Base-by-base conservation (phyloP, 2,329 filamentous ascomycete genomes). In the Dryadomyces sulphureus region DNA sequence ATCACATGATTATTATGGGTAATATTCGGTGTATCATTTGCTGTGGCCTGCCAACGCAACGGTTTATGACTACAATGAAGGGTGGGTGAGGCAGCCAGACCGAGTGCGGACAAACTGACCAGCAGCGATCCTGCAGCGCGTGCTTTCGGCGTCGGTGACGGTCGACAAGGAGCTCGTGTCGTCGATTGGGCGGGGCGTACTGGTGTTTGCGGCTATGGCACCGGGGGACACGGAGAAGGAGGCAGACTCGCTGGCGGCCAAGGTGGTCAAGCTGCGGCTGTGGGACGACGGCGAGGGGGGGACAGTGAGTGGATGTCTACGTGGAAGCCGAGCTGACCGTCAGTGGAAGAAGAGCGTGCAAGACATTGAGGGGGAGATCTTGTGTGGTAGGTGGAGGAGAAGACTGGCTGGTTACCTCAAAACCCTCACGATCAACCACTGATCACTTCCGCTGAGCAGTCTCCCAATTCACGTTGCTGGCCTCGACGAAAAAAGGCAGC, bases 391-490 rank as follows among this genome's bases (percentile, higher is more conserved):
- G 73, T 57, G 5, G 20, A 17, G 9, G 34, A 20, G 14, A 3
- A 4, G 24, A 38, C 17, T n/a, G n/a, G n/a, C n/a, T n/a, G n/a
- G n/a, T n/a, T n/a, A n/a, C n/a, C n/a, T n/a, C n/a, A n/a, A 25
- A 4, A 4, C 22, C 5, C 16, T 9, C 7, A 32, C 16, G 14
- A 7, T n/a, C 5, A 17, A n/a, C 4, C 12, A 30, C 20, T 20
- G 16, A 20, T n/a, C 16, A n/a, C 9, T 8, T 30, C 43, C 25
- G 42, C 41, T 22, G n/a, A 27, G 5, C 58, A 93, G 90, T 98
- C 40, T 96, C 92, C 14, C 92, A 98, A 65, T 98, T 98, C 60
- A 98, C 92, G 2, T 75, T 98, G 9, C 73, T 94, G 43, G 93
- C 88, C 41, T 84, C 81, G 40, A 89, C 89, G n/a, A 94, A 89